A percentile compares a stretch with the other conserved stretches of the same genome.
Conservation (phyloP, 2,329 filamentous ascomycete genomes). For the Paracoccidioides lutzii region DNA sequence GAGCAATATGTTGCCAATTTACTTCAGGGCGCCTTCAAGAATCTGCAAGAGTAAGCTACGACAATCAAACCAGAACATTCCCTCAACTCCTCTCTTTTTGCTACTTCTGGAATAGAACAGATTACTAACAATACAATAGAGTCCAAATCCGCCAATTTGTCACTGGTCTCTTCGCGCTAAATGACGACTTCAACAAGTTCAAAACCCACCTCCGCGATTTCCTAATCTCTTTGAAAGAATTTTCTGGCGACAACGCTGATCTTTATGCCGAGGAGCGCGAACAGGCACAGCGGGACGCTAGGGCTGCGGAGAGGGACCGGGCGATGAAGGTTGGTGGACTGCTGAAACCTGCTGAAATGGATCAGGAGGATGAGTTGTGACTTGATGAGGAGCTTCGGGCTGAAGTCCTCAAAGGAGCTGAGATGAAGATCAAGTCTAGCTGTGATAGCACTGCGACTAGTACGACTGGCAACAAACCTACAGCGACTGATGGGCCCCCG, state of each 20-base stretch:
- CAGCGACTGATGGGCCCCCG: background rate
- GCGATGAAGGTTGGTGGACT: constrained; percentile 90
- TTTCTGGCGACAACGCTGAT: constrained; percentile 88
- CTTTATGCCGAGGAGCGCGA: constrained; percentile 91
- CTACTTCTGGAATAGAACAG: background rate
- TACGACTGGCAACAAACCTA: background rate
- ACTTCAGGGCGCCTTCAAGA: constrained; percentile 81
- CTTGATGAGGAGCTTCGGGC: constrained; percentile 55
- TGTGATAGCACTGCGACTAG: no score
- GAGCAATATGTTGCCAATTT: constrained; percentile 75
- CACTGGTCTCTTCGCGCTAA: constrained; percentile 73
- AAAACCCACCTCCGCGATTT: constrained; percentile 93
- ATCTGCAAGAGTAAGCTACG: constrained; percentile 66
- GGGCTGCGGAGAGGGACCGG: constrained; percentile 78
- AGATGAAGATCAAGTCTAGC: background rate
- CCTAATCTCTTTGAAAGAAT: constrained; percentile 93
- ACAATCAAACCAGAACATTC: background rate
- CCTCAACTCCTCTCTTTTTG: background rate
- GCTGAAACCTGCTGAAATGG: constrained; percentile 93
- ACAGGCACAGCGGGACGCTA: constrained; percentile 72
- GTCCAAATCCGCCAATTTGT: constrained; percentile 84
- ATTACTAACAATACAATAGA: constrained; percentile 36
- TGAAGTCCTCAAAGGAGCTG: constrained; percentile 38
- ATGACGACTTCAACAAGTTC: constrained; percentile 85
- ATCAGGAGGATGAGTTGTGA: constrained; percentile 73